Conservation (phyloP, 768 basidiomycete genomes). For the Kwoniella bestiolae region DNA sequence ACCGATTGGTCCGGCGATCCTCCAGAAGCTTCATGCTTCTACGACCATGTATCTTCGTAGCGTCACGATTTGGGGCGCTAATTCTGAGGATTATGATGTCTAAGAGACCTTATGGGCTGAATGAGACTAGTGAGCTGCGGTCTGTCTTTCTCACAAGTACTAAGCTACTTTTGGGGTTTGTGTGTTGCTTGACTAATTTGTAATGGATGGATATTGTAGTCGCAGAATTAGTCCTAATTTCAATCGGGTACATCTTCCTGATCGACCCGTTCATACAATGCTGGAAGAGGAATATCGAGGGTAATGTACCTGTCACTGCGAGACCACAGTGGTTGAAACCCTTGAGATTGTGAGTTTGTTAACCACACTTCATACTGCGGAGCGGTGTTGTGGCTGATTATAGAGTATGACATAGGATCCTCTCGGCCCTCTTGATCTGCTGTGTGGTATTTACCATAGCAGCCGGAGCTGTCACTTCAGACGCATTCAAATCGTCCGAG, state of each 20-base stretch:
- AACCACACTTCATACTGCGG: background rate
- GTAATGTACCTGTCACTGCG: background rate
- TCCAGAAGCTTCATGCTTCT: constrained; percentile 20
- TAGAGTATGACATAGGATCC: background rate
- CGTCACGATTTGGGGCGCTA: constrained; percentile 23
- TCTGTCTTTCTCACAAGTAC: background rate
- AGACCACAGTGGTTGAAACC: constrained; percentile 17
- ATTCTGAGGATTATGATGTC: constrained; percentile 21
- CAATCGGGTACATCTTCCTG: constrained; percentile 32
- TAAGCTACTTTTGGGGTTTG: background rate
- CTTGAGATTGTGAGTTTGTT: background rate
- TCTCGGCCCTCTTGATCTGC: background rate
- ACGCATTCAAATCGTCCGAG: constrained; percentile 3
- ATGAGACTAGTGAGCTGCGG: background rate
- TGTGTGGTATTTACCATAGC: constrained; percentile 18
- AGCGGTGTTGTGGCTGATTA: no score
- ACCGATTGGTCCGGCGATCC: background rate
- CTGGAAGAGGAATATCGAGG: constrained; percentile 18
- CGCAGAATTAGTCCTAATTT: constrained; percentile 28
- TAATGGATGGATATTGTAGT: constrained; percentile 8
- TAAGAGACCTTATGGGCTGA: background rate
- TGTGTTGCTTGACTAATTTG: no score
- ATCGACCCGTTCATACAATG: constrained; percentile 21
- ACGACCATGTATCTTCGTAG: constrained; percentile 22
- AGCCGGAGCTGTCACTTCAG: constrained; percentile 6